Conservation (phyloP, 768 basidiomycete genomes). For the Leucosporidium scottii region DNA sequence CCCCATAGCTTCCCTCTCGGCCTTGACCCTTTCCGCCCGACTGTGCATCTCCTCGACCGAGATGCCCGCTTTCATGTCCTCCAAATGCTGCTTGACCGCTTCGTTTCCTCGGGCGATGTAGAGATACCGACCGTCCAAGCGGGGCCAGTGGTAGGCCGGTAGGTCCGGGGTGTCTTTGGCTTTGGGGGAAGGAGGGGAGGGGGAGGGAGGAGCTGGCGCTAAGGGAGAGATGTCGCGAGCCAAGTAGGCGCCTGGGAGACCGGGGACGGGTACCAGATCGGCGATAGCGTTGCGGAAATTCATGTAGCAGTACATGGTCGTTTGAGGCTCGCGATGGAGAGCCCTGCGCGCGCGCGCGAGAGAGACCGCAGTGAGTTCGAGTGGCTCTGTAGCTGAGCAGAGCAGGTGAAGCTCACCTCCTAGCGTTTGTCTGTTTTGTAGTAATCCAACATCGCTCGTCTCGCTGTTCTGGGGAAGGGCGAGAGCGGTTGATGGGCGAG, state of each 20-base stretch:
- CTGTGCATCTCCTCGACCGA: slow-evolving; percentile 7
- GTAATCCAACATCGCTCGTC: slow-evolving; percentile 30
- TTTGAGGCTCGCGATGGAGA: slow-evolving; percentile 15
- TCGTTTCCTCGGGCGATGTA: slow-evolving; percentile 23
- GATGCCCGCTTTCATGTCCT: neutral
- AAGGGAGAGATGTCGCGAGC: slow-evolving; percentile 15
- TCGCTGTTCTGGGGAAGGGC: neutral
- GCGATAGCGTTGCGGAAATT: slow-evolving; percentile 27
- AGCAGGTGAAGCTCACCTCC: slow-evolving; percentile 2
- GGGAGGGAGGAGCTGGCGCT: neutral
- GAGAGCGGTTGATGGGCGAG: too few relatives aligned
- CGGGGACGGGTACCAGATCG: slow-evolving; percentile 20
- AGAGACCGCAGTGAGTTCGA: neutral
- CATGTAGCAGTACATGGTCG: slow-evolving; percentile 25
- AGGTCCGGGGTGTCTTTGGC: neutral
- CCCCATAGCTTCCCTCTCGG: neutral
- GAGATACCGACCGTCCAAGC: slow-evolving; percentile 28
- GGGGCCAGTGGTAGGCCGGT: slow-evolving; percentile 21
- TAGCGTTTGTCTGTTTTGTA: slow-evolving; percentile 21
- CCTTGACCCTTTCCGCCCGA: neutral
- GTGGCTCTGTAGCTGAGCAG: too few relatives aligned
- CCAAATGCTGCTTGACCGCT: neutral
- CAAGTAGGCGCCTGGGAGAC: slow-evolving; percentile 21
- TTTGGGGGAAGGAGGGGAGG: neutral
- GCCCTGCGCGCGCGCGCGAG: neutral